phyloP scores from a whole-genome alignment of 129 eudicot genomes.

The Saussurea involucrata region DNA sequence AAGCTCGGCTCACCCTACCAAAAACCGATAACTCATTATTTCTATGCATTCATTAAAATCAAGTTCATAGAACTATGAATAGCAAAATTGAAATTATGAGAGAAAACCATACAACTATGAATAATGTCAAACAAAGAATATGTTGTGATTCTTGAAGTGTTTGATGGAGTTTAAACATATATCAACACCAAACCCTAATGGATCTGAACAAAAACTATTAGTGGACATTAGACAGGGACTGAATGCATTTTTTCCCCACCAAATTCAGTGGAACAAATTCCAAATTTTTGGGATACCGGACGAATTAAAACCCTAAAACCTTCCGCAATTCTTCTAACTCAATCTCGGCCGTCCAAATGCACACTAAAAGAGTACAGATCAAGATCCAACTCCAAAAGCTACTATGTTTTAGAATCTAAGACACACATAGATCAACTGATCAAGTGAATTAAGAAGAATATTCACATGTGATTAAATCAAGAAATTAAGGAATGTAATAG shows the following conservation, averaged over 20 bases:
- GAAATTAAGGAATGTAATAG: background rate
- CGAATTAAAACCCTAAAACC: background rate
- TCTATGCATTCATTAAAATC: background rate
- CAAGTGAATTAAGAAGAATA: background rate
- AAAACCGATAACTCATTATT: background rate
- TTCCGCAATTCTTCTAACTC: background rate
- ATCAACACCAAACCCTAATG: background rate
- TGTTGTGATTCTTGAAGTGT: background rate
- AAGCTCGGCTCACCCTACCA: conserved; percentile 94
- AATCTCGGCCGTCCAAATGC: background rate
- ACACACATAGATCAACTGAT: conserved; percentile 10
- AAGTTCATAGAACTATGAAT: conserved; percentile 1
- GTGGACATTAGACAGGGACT: no score
- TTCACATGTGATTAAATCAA: background rate
- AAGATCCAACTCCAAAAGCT: background rate
- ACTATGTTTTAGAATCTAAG: background rate
- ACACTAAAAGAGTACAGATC: background rate
- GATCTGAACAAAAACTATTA: background rate
- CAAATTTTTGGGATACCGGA: no score
- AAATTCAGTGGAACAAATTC: no score
- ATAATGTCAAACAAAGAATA: background rate
- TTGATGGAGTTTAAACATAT: background rate
- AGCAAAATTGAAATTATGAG: background rate
- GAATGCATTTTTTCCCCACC: no score
- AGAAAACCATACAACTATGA: background rate